phyloP scores from a whole-genome alignment of 2,329 filamentous ascomycete species.

The Pyricularia pennisetigena region DNA sequence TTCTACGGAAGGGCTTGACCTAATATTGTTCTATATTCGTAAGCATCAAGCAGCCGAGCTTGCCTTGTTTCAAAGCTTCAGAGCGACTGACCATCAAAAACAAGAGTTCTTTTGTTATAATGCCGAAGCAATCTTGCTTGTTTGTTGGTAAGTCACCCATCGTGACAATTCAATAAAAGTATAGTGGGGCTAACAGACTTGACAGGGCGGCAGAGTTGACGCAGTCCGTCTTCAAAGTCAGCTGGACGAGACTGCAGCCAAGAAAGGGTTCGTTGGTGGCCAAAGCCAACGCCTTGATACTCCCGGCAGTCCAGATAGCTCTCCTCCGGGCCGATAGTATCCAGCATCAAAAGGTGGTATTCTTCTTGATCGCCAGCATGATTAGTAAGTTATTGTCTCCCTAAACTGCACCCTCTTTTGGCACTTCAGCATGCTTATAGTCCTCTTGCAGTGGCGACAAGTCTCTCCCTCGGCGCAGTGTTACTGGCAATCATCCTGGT shows the following conservation, averaged over 20 bases:
- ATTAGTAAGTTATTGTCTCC: constrained; percentile 20
- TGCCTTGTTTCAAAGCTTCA: no score
- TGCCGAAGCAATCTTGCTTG: constrained; percentile 32
- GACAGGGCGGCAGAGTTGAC: constrained; percentile 27
- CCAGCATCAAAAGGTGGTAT: constrained; percentile 15
- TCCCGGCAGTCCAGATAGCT: constrained; percentile 24
- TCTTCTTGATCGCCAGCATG: constrained; percentile 25
- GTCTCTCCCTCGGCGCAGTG: constrained; percentile 23
- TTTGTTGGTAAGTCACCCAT: constrained; percentile 29
- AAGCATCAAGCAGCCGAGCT: constrained; percentile 10
- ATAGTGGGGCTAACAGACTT: background rate
- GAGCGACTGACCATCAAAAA: constrained; percentile 21
- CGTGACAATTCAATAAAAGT: background rate
- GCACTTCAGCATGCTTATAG: background rate
- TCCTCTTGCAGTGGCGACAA: constrained; percentile 23
- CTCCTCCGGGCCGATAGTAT: constrained; percentile 20
- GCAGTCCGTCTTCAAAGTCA: constrained; percentile 18
- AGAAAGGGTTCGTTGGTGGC: constrained; percentile 16
- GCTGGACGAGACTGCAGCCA: constrained; percentile 14
- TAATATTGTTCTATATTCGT: constrained; percentile 38
- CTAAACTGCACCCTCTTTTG: no score
- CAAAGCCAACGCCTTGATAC: constrained; percentile 24
- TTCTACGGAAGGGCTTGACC: constrained; percentile 27
- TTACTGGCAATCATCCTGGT: constrained; percentile 27
- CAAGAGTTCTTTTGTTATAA: constrained; percentile 41